Conservation (phyloP, 768 basidiomycete genomes). For the Leccinellum luteum region DNA sequence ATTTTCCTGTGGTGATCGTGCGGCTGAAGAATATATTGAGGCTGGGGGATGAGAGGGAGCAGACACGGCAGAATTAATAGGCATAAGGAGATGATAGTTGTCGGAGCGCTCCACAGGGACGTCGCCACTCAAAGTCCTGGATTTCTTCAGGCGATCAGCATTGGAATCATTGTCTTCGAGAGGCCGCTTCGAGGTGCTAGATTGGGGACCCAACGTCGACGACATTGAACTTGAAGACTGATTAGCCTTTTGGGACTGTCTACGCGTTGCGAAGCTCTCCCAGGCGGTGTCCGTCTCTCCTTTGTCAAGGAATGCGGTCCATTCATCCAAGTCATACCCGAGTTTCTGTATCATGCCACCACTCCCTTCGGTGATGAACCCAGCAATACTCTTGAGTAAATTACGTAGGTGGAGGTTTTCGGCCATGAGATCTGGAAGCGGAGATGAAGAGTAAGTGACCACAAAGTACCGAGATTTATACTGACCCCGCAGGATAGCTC, state of each 20-base stretch:
- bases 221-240: slow-evolving; percentile 30
- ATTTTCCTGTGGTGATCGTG: slow-evolving; percentile 46
- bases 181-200: slow-evolving; percentile 19
- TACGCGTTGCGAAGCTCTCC: slow-evolving; percentile 81
- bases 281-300: slow-evolving; percentile 92
- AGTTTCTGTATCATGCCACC: slow-evolving; percentile 75
- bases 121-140: slow-evolving; percentile 40
- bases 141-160: slow-evolving; percentile 47
- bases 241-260: slow-evolving; percentile 34
- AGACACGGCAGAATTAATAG: slow-evolving; percentile 44
- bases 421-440: slow-evolving; percentile 68
- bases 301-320: slow-evolving; percentile 78
- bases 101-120: slow-evolving; percentile 41
- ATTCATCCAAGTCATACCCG: slow-evolving; percentile 75
- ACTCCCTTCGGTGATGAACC: slow-evolving; percentile 85
- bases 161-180: slow-evolving; percentile 30
- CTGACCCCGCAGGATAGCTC: slow-evolving; percentile 75
- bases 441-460: slow-evolving; percentile 1
- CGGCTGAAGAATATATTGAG: slow-evolving; percentile 43
- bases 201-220: slow-evolving; percentile 30
- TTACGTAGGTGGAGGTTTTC: slow-evolving; percentile 86
- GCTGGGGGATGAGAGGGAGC: slow-evolving; percentile 30
- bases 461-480: slow-evolving; percentile 1
- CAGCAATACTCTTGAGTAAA: slow-evolving; percentile 69
- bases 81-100: slow-evolving; percentile 55